Conservation (phyloP, 306 rosid genomes). For the Rubus idaeus region DNA sequence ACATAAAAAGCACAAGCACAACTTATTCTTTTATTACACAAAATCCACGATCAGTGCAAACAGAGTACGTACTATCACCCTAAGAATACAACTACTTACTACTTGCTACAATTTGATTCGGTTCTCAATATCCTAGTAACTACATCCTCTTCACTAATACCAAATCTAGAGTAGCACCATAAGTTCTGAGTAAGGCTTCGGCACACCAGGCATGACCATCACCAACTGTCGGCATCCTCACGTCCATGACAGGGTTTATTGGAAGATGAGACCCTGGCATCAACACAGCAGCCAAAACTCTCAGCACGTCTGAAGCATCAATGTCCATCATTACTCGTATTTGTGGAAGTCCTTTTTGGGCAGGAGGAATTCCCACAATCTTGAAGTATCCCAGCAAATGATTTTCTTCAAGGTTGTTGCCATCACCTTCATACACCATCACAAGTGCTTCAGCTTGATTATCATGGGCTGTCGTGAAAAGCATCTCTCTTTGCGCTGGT, state of each 20-base stretch:
- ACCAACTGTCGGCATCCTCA: constrained; percentile 81
- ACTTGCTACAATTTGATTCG: background rate
- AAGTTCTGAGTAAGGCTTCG: constrained; percentile 54
- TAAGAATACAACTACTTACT: background rate
- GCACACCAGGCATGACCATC: constrained; percentile 93
- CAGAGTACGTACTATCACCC: background rate
- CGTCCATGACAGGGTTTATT: constrained; percentile 67
- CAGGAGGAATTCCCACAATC: constrained; percentile 66
- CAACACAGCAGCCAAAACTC: constrained; percentile 61
- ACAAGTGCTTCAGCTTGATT: constrained; percentile 74
- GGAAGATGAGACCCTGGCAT: constrained; percentile 58
- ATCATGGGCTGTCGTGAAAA: constrained; percentile 69
- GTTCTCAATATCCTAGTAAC: background rate
- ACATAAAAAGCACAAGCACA: background rate
- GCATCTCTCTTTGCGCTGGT: constrained; percentile 68
- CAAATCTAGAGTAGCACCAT: constrained; percentile 65
- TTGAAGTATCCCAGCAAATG: constrained; percentile 80
- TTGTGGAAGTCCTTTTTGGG: constrained; percentile 66
- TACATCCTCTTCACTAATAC: constrained; percentile 51
- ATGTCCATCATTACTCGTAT: constrained; percentile 81
- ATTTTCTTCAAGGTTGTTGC: constrained; percentile 52
- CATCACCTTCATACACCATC: constrained; percentile 79
- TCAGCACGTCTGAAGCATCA: constrained; percentile 60
- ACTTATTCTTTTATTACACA: background rate
- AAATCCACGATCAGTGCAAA: background rate